A percentile compares a stretch with the other conserved stretches of the same genome.
Conservation (phyloP, 805 yeast genomes). For the Ogataea salicorniae region DNA sequence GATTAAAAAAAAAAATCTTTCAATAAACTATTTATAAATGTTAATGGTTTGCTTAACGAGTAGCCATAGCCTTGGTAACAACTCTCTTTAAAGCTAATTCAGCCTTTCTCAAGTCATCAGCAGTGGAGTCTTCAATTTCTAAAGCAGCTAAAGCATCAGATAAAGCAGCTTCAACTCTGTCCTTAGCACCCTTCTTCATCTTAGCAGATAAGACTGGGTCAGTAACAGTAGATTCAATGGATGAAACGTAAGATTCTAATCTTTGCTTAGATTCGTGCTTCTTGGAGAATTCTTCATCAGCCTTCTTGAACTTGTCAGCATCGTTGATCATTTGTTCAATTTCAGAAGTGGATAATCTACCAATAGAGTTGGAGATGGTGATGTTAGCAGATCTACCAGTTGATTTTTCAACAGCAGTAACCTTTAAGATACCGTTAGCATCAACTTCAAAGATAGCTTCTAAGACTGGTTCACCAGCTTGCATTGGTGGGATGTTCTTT, state of each 20-base stretch:
- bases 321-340: constrained; percentile 98
- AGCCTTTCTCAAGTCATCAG: constrained; percentile 98
- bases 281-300: constrained; percentile 98
- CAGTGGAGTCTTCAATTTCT: constrained; percentile 92
- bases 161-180: constrained; percentile 95
- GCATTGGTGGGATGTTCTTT: constrained; percentile 96
- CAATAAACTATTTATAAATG: constrained; percentile 5
- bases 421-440: constrained; percentile 99
- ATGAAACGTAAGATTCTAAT: constrained; percentile 96
- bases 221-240: constrained; percentile 92
- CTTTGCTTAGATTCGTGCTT: constrained; percentile 99
- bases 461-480: constrained; percentile 98
- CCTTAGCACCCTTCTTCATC: constrained; percentile 95
- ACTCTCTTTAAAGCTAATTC: constrained; percentile 99
- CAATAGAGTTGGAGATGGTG: constrained; percentile 98
- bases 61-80: constrained; percentile 98
- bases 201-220: constrained; percentile 98
- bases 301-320: constrained; percentile 98
- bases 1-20: constrained; percentile 1
- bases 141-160: constrained; percentile 98
- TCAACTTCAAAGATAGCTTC: constrained; percentile 99
- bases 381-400: constrained; percentile 98
- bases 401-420: constrained; percentile 96
- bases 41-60: constrained; percentile 60
- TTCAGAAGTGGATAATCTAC: constrained; percentile 94